These are phyloP conservation scores for Edaphochlamys debaryana DNA, from an alignment of 139 green algal species.

Conservation along the genomic window DNA sequence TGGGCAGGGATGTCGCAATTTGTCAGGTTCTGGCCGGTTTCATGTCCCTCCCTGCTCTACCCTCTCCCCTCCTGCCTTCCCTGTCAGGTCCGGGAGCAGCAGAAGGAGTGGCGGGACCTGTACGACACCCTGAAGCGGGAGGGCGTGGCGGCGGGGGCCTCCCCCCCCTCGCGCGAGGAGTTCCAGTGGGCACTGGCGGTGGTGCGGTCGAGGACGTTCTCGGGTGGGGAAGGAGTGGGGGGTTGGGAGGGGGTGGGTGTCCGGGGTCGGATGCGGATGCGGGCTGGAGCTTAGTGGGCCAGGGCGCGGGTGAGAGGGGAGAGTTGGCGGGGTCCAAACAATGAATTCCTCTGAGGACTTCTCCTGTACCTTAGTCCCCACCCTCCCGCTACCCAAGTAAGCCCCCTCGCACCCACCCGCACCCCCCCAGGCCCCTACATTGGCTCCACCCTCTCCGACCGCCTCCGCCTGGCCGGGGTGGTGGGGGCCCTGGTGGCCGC, in stretches of 20 bases:
- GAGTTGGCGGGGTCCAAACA: too few relatives aligned
- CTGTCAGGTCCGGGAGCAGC: conserved; percentile 74
- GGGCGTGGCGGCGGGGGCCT: not conserved
- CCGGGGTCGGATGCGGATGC: too few relatives aligned
- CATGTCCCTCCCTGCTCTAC: not conserved
- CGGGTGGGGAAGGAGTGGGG: too few relatives aligned
- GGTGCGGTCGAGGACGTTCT: too few relatives aligned
- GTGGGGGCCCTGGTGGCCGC: conserved; percentile 49
- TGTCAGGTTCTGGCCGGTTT: not conserved
- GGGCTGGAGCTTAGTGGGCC: too few relatives aligned
- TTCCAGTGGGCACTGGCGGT: conserved; percentile 79
- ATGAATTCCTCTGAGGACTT: too few relatives aligned
- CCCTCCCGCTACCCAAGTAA: too few relatives aligned
- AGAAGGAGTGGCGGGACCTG: conserved; percentile 67
- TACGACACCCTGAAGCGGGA: conserved; percentile 50
- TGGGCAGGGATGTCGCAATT: too few relatives aligned
- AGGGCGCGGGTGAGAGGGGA: too few relatives aligned
- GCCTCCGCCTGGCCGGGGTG: conserved; percentile 44
- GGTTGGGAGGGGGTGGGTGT: too few relatives aligned
- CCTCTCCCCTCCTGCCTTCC: not conserved
- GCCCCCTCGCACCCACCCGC: too few relatives aligned
- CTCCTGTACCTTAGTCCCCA: too few relatives aligned
- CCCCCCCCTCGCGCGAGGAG: conserved; percentile 30
- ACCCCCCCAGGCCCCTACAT: conserved; percentile 88
- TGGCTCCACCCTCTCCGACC: conserved; percentile 58